phyloP scores from a whole-genome alignment of 495 filamentous ascomycete genomes.

The Penicillium goetzii region DNA sequence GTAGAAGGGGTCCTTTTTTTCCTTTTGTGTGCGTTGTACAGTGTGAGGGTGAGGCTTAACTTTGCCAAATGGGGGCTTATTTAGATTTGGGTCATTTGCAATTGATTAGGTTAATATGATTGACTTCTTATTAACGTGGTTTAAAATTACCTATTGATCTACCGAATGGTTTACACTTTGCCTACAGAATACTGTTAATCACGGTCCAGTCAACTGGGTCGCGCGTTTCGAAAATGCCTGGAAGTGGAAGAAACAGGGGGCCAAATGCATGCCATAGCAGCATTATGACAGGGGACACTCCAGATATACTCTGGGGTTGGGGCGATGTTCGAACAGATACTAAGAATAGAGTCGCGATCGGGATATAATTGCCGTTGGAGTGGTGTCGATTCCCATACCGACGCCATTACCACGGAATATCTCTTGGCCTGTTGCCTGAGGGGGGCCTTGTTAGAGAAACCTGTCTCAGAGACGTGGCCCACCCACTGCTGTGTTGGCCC shows the following conservation, averaged over 20 bases:
- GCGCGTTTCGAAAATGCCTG: slow-evolving; percentile 12
- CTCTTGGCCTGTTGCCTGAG: not conserved
- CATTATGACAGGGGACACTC: not conserved
- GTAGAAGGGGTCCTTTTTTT: not conserved
- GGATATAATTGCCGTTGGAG: slow-evolving; percentile 5
- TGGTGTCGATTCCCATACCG: not conserved
- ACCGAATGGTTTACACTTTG: no score
- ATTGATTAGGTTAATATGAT: not conserved
- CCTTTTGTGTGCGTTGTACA: not conserved
- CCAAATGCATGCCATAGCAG: slow-evolving; percentile 21
- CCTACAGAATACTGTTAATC: not conserved
- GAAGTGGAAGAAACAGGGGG: slow-evolving; percentile 10
- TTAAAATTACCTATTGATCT: not conserved
- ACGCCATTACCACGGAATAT: not conserved
- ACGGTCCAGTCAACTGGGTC: slow-evolving; percentile 12
- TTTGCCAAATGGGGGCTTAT: not conserved
- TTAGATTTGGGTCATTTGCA: not conserved
- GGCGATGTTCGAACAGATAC: slow-evolving; percentile 2
- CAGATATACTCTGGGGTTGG: not conserved
- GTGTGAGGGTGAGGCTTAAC: not conserved
- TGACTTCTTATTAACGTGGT: not conserved
- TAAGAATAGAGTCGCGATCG: slow-evolving; percentile 26
- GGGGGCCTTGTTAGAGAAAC: not conserved
- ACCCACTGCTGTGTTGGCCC: slow-evolving; percentile 7
- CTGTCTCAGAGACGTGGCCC: slow-evolving; percentile 4